A percentile compares a stretch with the other conserved stretches of the same genome.
Conservation (phyloP, 768 basidiomycete species). For the Boletus subparvulus region DNA sequence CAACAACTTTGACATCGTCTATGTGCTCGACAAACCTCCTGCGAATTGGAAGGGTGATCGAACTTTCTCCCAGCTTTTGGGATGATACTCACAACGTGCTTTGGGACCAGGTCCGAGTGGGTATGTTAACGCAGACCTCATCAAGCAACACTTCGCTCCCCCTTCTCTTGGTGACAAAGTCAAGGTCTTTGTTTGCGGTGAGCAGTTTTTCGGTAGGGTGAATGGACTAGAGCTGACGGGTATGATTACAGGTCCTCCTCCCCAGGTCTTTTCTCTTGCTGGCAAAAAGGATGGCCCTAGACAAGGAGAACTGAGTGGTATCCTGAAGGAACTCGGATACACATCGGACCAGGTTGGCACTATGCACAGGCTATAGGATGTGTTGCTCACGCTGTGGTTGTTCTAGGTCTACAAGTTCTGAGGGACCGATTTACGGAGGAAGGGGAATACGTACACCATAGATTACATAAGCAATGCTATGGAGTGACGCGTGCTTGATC, state of each 20-base stretch:
- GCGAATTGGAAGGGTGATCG: conserved; percentile 56
- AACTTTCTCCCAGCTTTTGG: background rate
- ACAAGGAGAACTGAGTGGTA: conserved; percentile 79
- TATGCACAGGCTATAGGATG: background rate
- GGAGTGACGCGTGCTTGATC: conserved; percentile 23
- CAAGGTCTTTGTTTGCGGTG: conserved; percentile 89
- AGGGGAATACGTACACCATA: conserved; percentile 6
- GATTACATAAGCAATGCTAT: conserved; percentile 30
- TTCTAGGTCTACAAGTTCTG: conserved; percentile 44
- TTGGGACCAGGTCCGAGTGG: conserved; percentile 57
- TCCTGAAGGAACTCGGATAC: conserved; percentile 88
- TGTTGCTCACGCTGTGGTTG: conserved; percentile 2
- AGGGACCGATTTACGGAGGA: background rate
- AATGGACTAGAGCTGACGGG: background rate
- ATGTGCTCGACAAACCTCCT: conserved; percentile 78
- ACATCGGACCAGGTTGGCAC: conserved; percentile 73
- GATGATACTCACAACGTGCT: conserved; percentile 4
- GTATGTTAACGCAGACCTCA: conserved; percentile 68
- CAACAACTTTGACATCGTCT: conserved; percentile 75
- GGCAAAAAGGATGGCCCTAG: conserved; percentile 83
- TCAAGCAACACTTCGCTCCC: conserved; percentile 71
- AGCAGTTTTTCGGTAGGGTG: conserved; percentile 19
- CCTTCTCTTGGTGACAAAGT: conserved; percentile 69
- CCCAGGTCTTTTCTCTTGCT: conserved; percentile 83
- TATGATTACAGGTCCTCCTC: conserved; percentile 60